These are phyloP conservation scores for Coemansia biformis DNA, from an alignment of 192 early-diverging fungal species.

Conservation along the genomic window DNA sequence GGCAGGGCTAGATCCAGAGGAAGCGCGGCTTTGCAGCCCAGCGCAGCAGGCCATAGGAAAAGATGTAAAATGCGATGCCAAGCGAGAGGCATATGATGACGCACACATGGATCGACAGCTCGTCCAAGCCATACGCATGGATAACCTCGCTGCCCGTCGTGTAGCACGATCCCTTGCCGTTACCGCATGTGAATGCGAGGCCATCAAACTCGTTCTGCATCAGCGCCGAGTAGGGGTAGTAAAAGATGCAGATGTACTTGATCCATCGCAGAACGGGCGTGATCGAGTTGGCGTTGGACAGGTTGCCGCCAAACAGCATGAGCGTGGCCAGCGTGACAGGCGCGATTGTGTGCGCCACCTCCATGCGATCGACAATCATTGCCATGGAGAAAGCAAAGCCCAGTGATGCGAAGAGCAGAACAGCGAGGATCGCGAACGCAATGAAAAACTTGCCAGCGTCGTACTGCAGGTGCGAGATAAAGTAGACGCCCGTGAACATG, in stretches of 20 bases:
- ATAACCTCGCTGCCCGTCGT: conserved; percentile 22
- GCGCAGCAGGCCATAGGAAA: conserved; percentile 22
- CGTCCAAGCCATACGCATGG: conserved; percentile 21
- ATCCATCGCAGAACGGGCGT: conserved; percentile 49
- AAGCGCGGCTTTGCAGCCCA: conserved; percentile 41
- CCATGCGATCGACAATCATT: conserved; percentile 22
- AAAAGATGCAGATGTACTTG: conserved; percentile 29
- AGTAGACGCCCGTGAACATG: conserved; percentile 26
- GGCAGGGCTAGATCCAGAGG: conserved; percentile 37
- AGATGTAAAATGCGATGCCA: conserved; percentile 18
- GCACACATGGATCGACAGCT: conserved; percentile 18
- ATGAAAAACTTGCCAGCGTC: conserved; percentile 34
- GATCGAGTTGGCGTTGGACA: conserved; percentile 30
- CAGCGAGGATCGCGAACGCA: conserved; percentile 15
- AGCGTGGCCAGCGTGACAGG: conserved; percentile 22
- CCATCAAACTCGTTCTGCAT: conserved; percentile 43
- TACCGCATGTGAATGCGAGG: conserved; percentile 20
- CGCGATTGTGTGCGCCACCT: conserved; percentile 30
- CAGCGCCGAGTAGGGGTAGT: conserved; percentile 34
- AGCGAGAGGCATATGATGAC: conserved; percentile 18
- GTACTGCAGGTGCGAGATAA: conserved; percentile 31
- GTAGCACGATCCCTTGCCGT: conserved; percentile 10
- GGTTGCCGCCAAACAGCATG: conserved; percentile 40
- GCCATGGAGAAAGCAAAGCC: conserved; percentile 30
- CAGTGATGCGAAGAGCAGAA: conserved; percentile 22